These are phyloP conservation scores for Colletotrichum chrysophilum DNA, from an alignment of 2,329 filamentous ascomycete species.

Conservation along the genomic window DNA sequence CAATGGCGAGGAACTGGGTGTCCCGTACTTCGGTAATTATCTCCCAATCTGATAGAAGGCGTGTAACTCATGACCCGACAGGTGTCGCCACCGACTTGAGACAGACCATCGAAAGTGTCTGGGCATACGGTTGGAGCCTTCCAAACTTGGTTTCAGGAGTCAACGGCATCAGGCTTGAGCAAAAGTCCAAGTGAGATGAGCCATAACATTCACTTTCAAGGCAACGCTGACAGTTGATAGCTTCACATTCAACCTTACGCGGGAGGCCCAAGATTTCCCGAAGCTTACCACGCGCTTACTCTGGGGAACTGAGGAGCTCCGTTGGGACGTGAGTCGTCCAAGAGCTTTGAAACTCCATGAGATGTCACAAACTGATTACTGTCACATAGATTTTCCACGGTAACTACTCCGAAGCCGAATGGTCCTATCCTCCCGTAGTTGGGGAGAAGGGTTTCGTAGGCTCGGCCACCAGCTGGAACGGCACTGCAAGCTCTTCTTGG, in stretches of 20 bases:
- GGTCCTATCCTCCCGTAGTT: constrained; percentile 44
- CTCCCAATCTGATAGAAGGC: neutral
- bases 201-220: fast-evolving
- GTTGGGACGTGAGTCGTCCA: constrained; percentile 24
- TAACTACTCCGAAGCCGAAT: constrained; percentile 41
- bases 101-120: constrained; percentile 6
- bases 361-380: fast-evolving
- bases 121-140: neutral
- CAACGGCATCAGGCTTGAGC: neutral
- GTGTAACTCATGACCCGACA: neutral
- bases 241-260: constrained; percentile 17
- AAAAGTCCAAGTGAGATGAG: neutral
- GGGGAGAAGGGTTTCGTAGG: constrained; percentile 47
- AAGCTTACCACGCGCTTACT: neutral
- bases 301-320: constrained; percentile 27
- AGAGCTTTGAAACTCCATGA: neutral
- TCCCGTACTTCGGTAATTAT: constrained; percentile 32
- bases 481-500: neutral
- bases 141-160: neutral
- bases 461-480: constrained; percentile 38
- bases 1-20: constrained; percentile 34
- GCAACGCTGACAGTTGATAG: neutral
- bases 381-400: constrained; percentile 36
- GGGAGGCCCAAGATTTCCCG: constrained; percentile 18
- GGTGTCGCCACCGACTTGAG: constrained; percentile 14